A percentile compares a stretch with the other conserved stretches of the same genome.
Evolutionary conservation across 140 eudicot genomes (phyloP).

Genomic region (Oenanthe javanica): DNA sequence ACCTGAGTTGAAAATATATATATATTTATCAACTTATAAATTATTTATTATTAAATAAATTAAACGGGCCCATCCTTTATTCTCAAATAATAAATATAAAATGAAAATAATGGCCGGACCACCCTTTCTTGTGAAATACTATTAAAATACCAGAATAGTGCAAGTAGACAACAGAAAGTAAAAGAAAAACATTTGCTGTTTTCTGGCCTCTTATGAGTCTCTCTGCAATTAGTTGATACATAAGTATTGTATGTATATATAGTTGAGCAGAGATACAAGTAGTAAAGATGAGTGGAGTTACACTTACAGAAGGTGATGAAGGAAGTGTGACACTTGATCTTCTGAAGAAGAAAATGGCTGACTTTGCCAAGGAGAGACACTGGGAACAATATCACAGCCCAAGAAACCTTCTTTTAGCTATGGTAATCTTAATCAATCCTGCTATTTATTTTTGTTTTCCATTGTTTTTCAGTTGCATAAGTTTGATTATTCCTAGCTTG

Average conservation of each 20-base stretch:
- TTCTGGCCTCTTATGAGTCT: neutral
- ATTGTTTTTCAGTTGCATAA: neutral
- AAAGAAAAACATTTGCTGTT: neutral
- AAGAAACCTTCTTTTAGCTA: constrained; percentile 48
- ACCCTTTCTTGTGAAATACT: too few relatives aligned
- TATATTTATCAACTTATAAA: too few relatives aligned
- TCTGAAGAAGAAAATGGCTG: constrained; percentile 43
- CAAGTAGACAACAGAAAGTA: neutral
- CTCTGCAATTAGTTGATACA: neutral
- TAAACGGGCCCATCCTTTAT: too few relatives aligned
- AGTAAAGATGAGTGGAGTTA: neutral
- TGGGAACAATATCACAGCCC: constrained; percentile 54
- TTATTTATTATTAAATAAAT: too few relatives aligned
- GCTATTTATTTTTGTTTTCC: neutral
- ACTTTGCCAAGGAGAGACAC: constrained; percentile 52
- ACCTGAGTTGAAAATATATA: too few relatives aligned
- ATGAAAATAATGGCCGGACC: too few relatives aligned
- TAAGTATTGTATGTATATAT: too few relatives aligned
- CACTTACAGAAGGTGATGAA: neutral
- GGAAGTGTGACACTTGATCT: constrained; percentile 32
- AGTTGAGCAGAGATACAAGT: too few relatives aligned
- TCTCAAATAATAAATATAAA: neutral
- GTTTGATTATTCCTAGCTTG: neutral
- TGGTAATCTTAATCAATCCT: constrained; percentile 24
- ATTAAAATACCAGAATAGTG: neutral